phyloP scores from a whole-genome alignment of 139 green algal species.

The Diplosphaera chodatii region DNA sequence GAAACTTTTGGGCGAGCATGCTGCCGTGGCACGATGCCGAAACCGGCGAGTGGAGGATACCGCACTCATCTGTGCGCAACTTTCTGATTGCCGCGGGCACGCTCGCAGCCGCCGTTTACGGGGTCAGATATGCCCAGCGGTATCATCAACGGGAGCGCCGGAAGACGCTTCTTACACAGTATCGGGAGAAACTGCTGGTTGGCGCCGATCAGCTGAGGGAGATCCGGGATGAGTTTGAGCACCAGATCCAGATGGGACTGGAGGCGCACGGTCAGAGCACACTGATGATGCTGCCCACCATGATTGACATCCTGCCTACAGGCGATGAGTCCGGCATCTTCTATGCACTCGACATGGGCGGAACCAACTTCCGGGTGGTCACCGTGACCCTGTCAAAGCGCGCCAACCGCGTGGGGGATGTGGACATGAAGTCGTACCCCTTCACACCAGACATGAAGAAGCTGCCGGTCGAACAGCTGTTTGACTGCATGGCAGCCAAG shows the following conservation, averaged over 20 bases:
- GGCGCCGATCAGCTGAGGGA: not conserved
- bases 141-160: not conserved
- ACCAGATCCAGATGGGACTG: constrained; percentile 8
- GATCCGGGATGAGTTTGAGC: not conserved
- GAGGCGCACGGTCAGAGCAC: constrained; percentile 3
- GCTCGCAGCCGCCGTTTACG: not conserved
- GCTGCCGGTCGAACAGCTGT: constrained; percentile 44
- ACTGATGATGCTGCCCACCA: constrained; percentile 49
- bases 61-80: not conserved
- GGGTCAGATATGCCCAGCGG: not conserved
- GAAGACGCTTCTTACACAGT: not conserved
- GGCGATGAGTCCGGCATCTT: constrained; percentile 55
- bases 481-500: constrained; percentile 62
- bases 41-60: not conserved
- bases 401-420: constrained; percentile 2
- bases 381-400: constrained; percentile 23
- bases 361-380: constrained; percentile 85
- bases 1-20: too few species aligned
- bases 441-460: constrained; percentile 3
- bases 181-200: not conserved
- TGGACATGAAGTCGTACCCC: constrained; percentile 6
- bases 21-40: too few species aligned
- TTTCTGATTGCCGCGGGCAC: not conserved
- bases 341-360: constrained; percentile 82
- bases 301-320: constrained; percentile 39